Percentiles rank a stretch among this genome's conserved stretches.
These are phyloP conservation scores for Plasmodium ovale DNA, from an alignment of 169 alveolate species.

Conservation along the genomic window DNA sequence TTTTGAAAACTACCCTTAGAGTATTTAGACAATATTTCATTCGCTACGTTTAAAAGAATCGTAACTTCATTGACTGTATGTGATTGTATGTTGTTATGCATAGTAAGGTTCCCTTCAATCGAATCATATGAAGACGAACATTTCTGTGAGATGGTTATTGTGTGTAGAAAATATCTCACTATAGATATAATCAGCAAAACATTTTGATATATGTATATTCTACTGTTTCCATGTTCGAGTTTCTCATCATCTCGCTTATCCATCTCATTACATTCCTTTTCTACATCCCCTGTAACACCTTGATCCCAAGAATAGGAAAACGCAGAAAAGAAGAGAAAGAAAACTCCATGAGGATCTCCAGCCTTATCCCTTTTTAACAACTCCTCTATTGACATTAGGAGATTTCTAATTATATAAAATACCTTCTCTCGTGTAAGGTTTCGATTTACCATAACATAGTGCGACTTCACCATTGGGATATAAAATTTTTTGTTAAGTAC, in stretches of 20 bases:
- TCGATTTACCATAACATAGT: slow-evolving; percentile 24
- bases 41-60: slow-evolving; percentile 20
- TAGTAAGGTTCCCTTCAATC: not conserved
- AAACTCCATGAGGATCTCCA: slow-evolving; percentile 23
- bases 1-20: slow-evolving; percentile 17
- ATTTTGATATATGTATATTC: slow-evolving; percentile 9
- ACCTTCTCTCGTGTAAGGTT: slow-evolving; percentile 34
- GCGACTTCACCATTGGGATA: slow-evolving; percentile 23
- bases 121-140: slow-evolving; percentile 45
- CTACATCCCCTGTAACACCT: not conserved
- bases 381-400: slow-evolving; percentile 11
- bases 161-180: slow-evolving; percentile 38
- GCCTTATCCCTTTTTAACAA: slow-evolving; percentile 14
- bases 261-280: not conserved
- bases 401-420: slow-evolving; percentile 22
- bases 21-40: slow-evolving; percentile 20
- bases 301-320: slow-evolving; percentile 7
- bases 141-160: slow-evolving; percentile 32
- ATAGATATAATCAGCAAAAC: slow-evolving; percentile 14
- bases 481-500: slow-evolving; percentile 44
- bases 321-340: slow-evolving; percentile 33
- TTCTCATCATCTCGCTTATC: not conserved
- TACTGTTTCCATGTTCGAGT: not conserved
- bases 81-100: not conserved
- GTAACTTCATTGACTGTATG: slow-evolving; percentile 1